These are phyloP conservation scores for Sugiyamaella floridensis DNA, from an alignment of 805 yeast genomes.

Conservation along the genomic window DNA sequence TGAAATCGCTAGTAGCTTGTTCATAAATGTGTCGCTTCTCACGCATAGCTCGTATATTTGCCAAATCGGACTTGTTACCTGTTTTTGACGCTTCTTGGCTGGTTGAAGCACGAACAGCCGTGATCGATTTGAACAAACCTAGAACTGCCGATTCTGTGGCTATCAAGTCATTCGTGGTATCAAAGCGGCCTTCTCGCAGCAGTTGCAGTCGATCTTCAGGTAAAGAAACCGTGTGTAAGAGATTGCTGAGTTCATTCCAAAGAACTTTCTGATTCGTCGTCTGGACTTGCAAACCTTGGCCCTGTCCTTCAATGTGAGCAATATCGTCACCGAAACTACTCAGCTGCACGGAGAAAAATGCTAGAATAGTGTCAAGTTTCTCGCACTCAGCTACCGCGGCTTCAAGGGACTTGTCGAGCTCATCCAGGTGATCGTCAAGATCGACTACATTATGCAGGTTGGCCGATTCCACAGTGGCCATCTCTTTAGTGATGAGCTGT, in stretches of 20 bases:
- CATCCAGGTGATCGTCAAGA: constrained; percentile 39
- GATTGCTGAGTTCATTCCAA: constrained; percentile 60
- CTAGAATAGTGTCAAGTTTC: constrained; percentile 46
- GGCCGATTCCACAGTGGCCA: constrained; percentile 54
- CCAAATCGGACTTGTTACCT: constrained; percentile 23
- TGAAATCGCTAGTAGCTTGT: constrained; percentile 45
- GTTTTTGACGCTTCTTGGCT: constrained; percentile 10
- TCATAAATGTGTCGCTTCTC: constrained; percentile 61
- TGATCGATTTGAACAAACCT: constrained; percentile 56
- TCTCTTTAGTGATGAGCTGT: constrained; percentile 49
- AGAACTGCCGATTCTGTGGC: constrained; percentile 48
- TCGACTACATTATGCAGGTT: constrained; percentile 52
- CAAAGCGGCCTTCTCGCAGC: constrained; percentile 43
- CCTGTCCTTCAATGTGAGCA: constrained; percentile 61
- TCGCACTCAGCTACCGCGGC: constrained; percentile 48
- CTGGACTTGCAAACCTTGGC: constrained; percentile 76
- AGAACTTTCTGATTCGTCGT: constrained; percentile 74
- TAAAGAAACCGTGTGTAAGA: constrained; percentile 64
- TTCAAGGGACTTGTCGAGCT: constrained; percentile 38
- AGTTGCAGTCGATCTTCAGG: constrained; percentile 47
- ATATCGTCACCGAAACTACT: constrained; percentile 62
- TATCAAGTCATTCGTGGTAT: constrained; percentile 39
- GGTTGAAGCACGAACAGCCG: constrained; percentile 50
- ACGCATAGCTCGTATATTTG: constrained; percentile 56
- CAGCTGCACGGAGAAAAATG: constrained; percentile 53